Evolutionary conservation across 495 filamentous ascomycete species (phyloP).

Genomic region (Rostrohypoxylon terebratum): DNA sequence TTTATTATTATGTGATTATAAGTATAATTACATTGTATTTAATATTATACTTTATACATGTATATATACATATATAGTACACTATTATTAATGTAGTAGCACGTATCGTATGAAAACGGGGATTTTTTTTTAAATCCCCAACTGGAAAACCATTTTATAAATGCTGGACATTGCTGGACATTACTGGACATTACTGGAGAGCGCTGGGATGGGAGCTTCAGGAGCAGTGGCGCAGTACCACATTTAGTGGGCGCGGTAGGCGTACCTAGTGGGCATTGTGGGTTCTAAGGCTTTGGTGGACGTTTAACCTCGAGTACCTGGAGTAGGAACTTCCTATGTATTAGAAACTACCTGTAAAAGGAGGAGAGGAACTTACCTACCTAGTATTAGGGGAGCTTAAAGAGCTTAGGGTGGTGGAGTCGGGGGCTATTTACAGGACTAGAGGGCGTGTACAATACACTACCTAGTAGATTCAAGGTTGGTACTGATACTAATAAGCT

Average conservation of each 20-base stretch:
- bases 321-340: not conserved
- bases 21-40: too few species aligned
- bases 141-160: not conserved
- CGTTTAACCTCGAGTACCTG: not conserved
- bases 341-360: too few species aligned
- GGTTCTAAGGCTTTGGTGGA: not conserved
- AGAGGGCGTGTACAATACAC: conserved; percentile 36
- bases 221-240: conserved; percentile 26
- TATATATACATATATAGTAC: too few species aligned
- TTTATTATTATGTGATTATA: too few species aligned
- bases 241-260: conserved; percentile 27
- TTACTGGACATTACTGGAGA: not conserved
- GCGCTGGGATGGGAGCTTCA: conserved; percentile 4
- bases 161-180: not conserved
- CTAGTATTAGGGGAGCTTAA: not conserved
- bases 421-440: conserved; percentile 17
- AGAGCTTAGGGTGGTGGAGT: conserved; percentile 6
- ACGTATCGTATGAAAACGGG: conserved; percentile 12
- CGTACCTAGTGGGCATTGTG: conserved; percentile 20
- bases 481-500: not conserved
- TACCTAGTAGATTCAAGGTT: too few species aligned
- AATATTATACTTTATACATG: too few species aligned
- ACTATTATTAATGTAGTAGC: too few species aligned
- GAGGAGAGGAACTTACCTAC: not conserved
- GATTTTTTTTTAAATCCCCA: conserved; percentile 31